A percentile compares a stretch with the other conserved stretches of the same genome.
Conservation (phyloP, 2,329 filamentous ascomycete genomes). For the Monilinia aucupariae region DNA sequence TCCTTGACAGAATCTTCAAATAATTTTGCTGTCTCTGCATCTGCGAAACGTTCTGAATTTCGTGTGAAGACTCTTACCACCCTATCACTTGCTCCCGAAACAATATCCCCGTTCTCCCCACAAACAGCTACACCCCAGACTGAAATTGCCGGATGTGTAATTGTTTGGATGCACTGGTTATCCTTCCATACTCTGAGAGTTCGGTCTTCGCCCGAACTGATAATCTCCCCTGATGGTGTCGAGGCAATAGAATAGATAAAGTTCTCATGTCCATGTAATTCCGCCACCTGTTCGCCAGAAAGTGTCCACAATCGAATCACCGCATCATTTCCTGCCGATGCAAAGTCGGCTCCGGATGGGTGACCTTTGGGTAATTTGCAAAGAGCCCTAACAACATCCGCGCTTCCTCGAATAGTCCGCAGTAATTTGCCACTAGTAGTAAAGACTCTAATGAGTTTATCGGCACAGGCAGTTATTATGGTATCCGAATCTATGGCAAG, state of each 20-base stretch:
- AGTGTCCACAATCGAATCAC: slow-evolving; percentile 83
- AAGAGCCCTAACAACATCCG: slow-evolving; percentile 82
- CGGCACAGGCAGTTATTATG: slow-evolving; percentile 86
- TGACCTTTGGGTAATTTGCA: slow-evolving; percentile 72
- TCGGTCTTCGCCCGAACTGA: slow-evolving; percentile 91
- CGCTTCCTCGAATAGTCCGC: slow-evolving; percentile 61
- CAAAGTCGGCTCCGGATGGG: slow-evolving; percentile 82
- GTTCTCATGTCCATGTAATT: slow-evolving; percentile 83
- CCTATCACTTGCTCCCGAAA: slow-evolving; percentile 87
- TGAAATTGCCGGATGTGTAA: slow-evolving; percentile 93
- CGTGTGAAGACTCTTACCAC: slow-evolving; percentile 80
- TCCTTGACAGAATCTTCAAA: slow-evolving; percentile 80
- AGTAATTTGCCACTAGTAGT: slow-evolving; percentile 58
- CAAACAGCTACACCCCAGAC: slow-evolving; percentile 92
- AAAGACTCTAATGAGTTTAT: slow-evolving; percentile 83
- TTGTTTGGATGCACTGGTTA: slow-evolving; percentile 81
- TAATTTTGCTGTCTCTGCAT: slow-evolving; percentile 58
- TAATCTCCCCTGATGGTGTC: slow-evolving; percentile 77
- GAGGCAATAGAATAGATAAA: slow-evolving; percentile 85
- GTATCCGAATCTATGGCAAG: slow-evolving; percentile 73
- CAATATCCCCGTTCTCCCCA: slow-evolving; percentile 78
- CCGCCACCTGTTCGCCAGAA: slow-evolving; percentile 67
- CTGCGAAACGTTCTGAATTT: slow-evolving; percentile 62
- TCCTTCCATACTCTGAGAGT: slow-evolving; percentile 86
- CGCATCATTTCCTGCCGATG: slow-evolving; percentile 89